Percentiles rank a stretch among this genome's conserved stretches.
Conservation (phyloP, 2,329 filamentous ascomycete species). For the Alternaria ethzedia region DNA sequence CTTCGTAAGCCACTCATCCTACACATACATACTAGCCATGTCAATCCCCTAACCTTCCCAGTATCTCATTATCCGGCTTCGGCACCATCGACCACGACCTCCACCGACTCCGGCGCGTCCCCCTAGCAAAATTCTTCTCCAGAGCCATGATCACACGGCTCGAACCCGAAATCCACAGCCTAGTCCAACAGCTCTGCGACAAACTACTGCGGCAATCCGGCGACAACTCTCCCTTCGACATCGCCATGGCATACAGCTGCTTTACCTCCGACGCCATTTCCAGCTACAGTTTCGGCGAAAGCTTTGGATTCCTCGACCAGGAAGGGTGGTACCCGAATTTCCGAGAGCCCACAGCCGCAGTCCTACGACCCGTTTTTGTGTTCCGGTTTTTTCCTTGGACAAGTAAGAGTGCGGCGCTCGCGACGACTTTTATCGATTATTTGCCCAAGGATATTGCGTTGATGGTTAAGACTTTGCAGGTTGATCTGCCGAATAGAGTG, state of each 20-base stretch:
- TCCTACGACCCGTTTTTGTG: conserved; percentile 29
- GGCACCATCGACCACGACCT: conserved; percentile 36
- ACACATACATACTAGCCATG: background rate
- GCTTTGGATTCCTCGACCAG: conserved; percentile 33
- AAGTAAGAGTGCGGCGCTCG: conserved; percentile 15
- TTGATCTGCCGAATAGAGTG: conserved; percentile 32
- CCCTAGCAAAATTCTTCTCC: conserved; percentile 48
- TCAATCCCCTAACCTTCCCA: conserved; percentile 2
- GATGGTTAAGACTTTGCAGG: conserved; percentile 33
- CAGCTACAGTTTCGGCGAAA: conserved; percentile 30
- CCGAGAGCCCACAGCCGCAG: conserved; percentile 24
- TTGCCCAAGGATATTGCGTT: conserved; percentile 27
- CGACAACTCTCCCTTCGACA: conserved; percentile 22
- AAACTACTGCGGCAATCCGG: conserved; percentile 30
- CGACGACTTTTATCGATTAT: conserved; percentile 25
- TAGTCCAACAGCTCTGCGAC: conserved; percentile 33
- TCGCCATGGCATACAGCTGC: conserved; percentile 36
- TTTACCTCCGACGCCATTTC: conserved; percentile 35
- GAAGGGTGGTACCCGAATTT: conserved; percentile 36
- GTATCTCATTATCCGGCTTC: conserved; percentile 30
- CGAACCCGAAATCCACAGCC: conserved; percentile 27
- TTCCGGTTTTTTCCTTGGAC: conserved; percentile 35
- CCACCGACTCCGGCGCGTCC: conserved; percentile 40
- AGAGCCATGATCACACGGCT: conserved; percentile 31
- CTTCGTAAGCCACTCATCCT: conserved; percentile 19